Base-by-base conservation (phyloP, 495 filamentous ascomycete genomes). In the Penicillium salamii region DNA sequence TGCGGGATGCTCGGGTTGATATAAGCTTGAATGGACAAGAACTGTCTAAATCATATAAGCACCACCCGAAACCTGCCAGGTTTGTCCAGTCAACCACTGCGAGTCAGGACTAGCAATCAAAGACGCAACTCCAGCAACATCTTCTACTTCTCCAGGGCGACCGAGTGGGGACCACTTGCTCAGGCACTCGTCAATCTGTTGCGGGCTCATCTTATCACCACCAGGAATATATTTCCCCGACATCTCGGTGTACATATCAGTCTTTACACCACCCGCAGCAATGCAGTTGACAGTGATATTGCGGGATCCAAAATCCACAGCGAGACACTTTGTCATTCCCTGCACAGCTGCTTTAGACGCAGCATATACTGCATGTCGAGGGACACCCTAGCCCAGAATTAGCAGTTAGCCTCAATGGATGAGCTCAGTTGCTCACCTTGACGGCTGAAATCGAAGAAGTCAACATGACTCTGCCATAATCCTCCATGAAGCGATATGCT, bases 401-500 rank as follows among this genome's bases (percentile, higher is more conserved):
- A 11, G 7, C 18, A 21, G 19, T 15, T 8, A 34, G 31, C 29
- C 15, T 3, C 29, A 3, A 7, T 3, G 3, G 11, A 8, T 3
- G 3, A 12, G 5, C 29, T 12, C 4, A 5, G 6, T 9, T 5
- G 12, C 26, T 18, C 32, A 65, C 61, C 55, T 59, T 62, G 5
- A 56, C 56, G 13, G 62, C 64, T 11, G 64, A 67, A 50, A 67
- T 67, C 3, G 62, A 65, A 28, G 64, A 67, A 21, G 60, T 64
- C 48, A 66, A 19, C 46, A 67, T 67, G 15, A 69, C 50, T 0
- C 66, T 46, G 15, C 66, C 66, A 37, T 40, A 46, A 34, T 80
- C 71, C 52, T 70, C 54, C 61, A 83, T 71, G 65, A 86, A 72
- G 67, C 78, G 79, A 65, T 82, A 83, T 6, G 79, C 85, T 68